phyloP scores from a whole-genome alignment of 2,329 filamentous ascomycete species.

The Diplocarpon rosae region DNA sequence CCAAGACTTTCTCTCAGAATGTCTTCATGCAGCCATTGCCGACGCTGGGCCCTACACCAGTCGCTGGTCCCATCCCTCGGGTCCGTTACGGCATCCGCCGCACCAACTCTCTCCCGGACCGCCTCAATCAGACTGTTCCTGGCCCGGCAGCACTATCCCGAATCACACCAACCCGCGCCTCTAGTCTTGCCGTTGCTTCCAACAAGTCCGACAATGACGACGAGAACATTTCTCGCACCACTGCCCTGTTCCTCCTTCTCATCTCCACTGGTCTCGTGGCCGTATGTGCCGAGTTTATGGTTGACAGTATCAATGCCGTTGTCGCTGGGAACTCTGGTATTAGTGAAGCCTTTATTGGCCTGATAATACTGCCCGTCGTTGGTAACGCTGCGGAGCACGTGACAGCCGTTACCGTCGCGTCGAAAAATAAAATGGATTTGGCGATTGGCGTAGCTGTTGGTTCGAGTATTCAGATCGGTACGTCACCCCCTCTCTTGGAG shows the following conservation, averaged over 20 bases:
- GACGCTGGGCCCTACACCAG: slow-evolving; percentile 18
- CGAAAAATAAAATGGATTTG: slow-evolving; percentile 65
- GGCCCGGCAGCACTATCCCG: slow-evolving; percentile 3
- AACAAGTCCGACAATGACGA: slow-evolving; percentile 27
- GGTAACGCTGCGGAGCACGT: slow-evolving; percentile 75
- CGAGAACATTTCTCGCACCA: slow-evolving; percentile 40
- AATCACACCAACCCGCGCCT: slow-evolving; percentile 13
- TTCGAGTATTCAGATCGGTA: slow-evolving; percentile 63
- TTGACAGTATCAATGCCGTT: slow-evolving; percentile 63
- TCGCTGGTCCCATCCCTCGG: slow-evolving; percentile 38
- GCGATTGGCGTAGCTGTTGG: slow-evolving; percentile 75
- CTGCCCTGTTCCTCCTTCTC: slow-evolving; percentile 48
- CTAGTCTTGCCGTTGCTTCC: slow-evolving; percentile 20
- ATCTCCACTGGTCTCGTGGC: slow-evolving; percentile 59
- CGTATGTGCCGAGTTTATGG: slow-evolving; percentile 66
- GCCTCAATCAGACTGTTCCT: slow-evolving; percentile 37
- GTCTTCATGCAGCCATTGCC: slow-evolving; percentile 48
- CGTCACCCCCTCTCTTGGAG: not conserved
- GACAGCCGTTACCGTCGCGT: slow-evolving; percentile 67
- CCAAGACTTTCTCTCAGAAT: slow-evolving; percentile 58
- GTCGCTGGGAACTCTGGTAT: slow-evolving; percentile 54
- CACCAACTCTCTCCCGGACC: slow-evolving; percentile 63
- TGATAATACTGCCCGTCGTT: slow-evolving; percentile 70
- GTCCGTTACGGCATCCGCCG: slow-evolving; percentile 57
- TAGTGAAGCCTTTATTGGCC: slow-evolving; percentile 71